Conservation (phyloP, 306 rosid genomes). For the Abrus pulchellus region DNA sequence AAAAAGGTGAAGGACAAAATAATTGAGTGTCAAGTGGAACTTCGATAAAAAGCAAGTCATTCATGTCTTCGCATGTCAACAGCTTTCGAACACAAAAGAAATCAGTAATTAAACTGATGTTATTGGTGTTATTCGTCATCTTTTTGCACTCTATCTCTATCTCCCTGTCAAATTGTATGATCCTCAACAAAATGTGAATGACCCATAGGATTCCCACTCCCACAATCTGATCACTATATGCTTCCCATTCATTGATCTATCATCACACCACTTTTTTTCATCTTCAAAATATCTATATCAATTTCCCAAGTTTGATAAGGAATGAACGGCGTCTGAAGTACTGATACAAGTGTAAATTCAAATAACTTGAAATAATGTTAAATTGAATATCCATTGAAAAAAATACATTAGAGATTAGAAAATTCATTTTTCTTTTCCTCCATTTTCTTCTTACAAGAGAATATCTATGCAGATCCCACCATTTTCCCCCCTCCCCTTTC, state of each 20-base stretch:
- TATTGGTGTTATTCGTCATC: slow-evolving; percentile 42
- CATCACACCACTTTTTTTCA: background rate
- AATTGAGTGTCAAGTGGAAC: slow-evolving; percentile 35
- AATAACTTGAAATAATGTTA: background rate
- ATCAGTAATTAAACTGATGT: slow-evolving; percentile 6
- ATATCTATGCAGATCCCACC: no score
- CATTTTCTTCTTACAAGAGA: no score
- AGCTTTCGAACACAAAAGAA: background rate
- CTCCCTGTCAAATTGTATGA: background rate
- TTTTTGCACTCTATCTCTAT: background rate
- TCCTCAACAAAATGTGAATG: background rate
- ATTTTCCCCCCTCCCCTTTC: no score
- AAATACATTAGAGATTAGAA: no score
- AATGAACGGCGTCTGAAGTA: background rate
- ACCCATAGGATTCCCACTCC: slow-evolving; percentile 31
- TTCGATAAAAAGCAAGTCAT: slow-evolving; percentile 14
- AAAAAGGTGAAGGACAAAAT: slow-evolving; percentile 7
- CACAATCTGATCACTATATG: background rate
- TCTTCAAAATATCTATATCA: background rate
- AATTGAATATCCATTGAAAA: background rate
- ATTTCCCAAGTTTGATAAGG: background rate
- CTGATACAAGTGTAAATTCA: background rate
- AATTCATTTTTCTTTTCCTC: no score
- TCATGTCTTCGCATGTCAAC: background rate
- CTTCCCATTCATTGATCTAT: background rate